A percentile compares a stretch with the other conserved stretches of the same genome.
Evolutionary conservation across 2,329 filamentous ascomycete species (phyloP).

Genomic region (Fonsecaea monophora): DNA sequence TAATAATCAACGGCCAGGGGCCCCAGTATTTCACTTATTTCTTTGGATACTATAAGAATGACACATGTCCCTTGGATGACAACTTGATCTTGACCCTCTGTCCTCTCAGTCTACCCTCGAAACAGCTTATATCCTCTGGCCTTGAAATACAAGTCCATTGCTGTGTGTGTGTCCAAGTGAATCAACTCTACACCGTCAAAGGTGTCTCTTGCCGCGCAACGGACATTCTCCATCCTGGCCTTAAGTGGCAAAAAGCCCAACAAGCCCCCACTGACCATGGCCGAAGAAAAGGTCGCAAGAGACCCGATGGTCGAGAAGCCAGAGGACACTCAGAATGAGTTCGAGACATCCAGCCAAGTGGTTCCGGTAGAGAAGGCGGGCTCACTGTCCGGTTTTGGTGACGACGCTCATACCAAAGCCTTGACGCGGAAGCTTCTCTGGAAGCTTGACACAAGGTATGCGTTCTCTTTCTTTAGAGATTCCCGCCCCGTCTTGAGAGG

Average conservation of each 20-base stretch:
- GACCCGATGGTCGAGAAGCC: conserved; percentile 25
- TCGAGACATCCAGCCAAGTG: conserved; percentile 20
- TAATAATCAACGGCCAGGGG: conserved; percentile 12
- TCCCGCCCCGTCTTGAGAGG: no score
- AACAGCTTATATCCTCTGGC: background rate
- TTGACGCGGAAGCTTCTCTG: conserved; percentile 56
- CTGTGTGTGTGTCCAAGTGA: background rate
- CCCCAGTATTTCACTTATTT: conserved; percentile 13
- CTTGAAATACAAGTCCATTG: background rate
- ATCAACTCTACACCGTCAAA: background rate
- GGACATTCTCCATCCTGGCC: background rate
- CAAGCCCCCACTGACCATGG: conserved; percentile 6
- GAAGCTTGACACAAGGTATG: conserved; percentile 61
- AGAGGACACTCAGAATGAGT: conserved; percentile 27
- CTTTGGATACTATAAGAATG: conserved; percentile 10
- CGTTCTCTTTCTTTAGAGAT: background rate
- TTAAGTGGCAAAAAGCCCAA: background rate
- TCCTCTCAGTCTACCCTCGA: background rate
- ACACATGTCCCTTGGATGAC: background rate
- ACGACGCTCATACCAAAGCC: conserved; percentile 30
- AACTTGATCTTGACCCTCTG: background rate
- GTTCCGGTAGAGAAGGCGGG: conserved; percentile 15
- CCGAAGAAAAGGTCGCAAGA: conserved; percentile 16
- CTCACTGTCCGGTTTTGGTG: conserved; percentile 2
- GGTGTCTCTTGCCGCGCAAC: background rate